A percentile compares a stretch with the other conserved stretches of the same genome.
Evolutionary conservation across 192 early-diverging fungal genomes (phyloP).

Genomic region (Phlyctochytrium bullatum): DNA sequence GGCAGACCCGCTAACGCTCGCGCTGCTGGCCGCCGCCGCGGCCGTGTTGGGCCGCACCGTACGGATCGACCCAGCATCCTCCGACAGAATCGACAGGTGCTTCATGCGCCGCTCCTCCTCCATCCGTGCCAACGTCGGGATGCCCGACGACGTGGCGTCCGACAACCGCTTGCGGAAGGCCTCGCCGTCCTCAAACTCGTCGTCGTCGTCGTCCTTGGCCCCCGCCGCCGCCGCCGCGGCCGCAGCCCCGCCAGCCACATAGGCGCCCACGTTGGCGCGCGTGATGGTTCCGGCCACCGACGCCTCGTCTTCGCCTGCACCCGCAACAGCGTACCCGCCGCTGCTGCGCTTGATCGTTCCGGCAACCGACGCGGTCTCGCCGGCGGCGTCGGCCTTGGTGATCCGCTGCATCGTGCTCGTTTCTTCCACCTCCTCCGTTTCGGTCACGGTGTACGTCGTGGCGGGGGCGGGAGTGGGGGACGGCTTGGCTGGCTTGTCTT

Average conservation of each 20-base stretch:
- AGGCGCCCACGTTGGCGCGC: slow-evolving; percentile 7
- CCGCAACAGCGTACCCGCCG: background rate
- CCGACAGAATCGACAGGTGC: background rate
- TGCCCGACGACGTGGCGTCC: background rate
- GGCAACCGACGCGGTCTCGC: background rate
- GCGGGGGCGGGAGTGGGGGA: background rate
- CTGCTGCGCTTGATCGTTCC: background rate
- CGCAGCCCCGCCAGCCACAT: slow-evolving; percentile 7
- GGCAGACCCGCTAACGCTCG: too few relatives aligned
- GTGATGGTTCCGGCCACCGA: slow-evolving; percentile 15
- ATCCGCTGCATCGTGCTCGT: too few relatives aligned
- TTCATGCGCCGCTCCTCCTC: background rate
- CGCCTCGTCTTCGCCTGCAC: background rate
- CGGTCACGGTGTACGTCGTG: background rate
- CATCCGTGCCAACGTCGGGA: background rate
- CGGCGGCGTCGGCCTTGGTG: background rate
- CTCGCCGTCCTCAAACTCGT: background rate
- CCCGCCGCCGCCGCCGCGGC: background rate
- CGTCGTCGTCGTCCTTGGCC: background rate
- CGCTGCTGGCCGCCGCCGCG: background rate
- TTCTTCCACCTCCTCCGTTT: background rate
- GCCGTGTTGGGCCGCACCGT: slow-evolving; percentile 27
- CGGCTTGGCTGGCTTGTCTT: background rate
- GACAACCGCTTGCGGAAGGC: slow-evolving; percentile 1
- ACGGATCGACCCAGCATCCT: slow-evolving; percentile 16